Base-by-base conservation (phyloP, 1,284 basidiomycete genomes). In the Ganoderma multipileum region DNA sequence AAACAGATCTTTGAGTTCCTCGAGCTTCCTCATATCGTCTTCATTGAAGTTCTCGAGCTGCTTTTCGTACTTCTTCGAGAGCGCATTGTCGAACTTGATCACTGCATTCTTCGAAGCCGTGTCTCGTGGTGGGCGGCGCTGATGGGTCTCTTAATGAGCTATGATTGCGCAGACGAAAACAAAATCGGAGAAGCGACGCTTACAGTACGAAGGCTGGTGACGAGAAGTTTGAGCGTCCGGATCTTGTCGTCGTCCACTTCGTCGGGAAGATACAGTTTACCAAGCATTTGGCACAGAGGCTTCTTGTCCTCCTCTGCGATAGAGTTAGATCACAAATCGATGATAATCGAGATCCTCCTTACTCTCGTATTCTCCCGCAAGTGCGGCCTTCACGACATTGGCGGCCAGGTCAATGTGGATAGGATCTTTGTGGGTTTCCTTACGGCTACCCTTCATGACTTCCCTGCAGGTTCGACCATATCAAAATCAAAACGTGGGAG, bases 381-480 rank as follows among this genome's bases (percentile, higher is more conserved):
- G 91, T 64, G 91, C 77, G 2, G 82, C 85, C 75, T 89, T 88
- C 59, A 97, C 81, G 47, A 98, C 86, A 63, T 94, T 90, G 57
- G 89, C 81, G 4, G 92, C 95, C 2, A 98, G 81, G 70, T 96
- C 92, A 26, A 94, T 83, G 76, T 99, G 97, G 2, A 95, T 83
- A 9, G 81, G 74, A 18, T 85, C 80, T 73, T 91, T 86, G 70
- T 81, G 72, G 62, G 77, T 68, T 74, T 81, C 75, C 75, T 82
- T 79, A 3, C 79, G 78, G 1, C 83, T 75, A 33, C 82, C 79
- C 61, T 83, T 82, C 60, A 71, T 76, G 44, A 78, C 75, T 8
- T 67, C 72, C 58, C 80, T 77, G 77, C 67, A 66, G 20, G 57
- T n/a, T 23, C 9, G 3, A 26, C 0, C 12, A 11, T n/a, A 28